Evolutionary conservation across 176 grass and related monocot species (phyloP), one percentile per base, ranked within the genome.

Genomic region (Cenchrus fungigraminus): DNA sequence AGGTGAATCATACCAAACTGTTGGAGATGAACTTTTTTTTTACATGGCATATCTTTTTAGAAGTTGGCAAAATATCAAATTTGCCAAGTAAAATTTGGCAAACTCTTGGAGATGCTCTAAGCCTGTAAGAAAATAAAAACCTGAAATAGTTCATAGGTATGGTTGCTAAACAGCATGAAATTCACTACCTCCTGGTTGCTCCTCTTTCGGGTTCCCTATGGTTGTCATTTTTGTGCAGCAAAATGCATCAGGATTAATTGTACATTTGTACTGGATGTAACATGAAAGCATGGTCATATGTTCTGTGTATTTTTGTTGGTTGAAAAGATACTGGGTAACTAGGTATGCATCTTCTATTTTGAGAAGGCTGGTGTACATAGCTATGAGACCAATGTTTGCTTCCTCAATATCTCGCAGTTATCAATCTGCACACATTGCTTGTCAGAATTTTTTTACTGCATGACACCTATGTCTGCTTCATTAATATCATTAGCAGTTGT

Each of bases 131-230:
- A 57, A 56, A 11, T 44, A 80, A 67, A 5, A 1, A 6, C 25
- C 6, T 81, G 51, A 69, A 44, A 57, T 44, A 57, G 31, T 81
- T 81, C 12, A 44, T 42, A 58, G 57, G n/a, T 11, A 52, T 67
- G 19, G 22, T 67, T 77, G 32, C 37, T 25, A 19, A 64, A 55
- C 4, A 11, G 0, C 66, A 46, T 17, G 12, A 3, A 56, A 46
- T 61, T 16, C n/a, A 65, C 11, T 44, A 32, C 61, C 34, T 29
- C 31, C 15, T 12, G 32, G 8, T 12, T 46, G 14, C 61, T 84
- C 77, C 32, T 76, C 61, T 84, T 68, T 84, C 62, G 44, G n/a
- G 32, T 68, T 34, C 9, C 5, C 62, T 45, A n/a, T 29, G n/a
- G 3, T 6, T 8, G 10, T 28, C 52, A 19, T 42, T 74, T 83